These are phyloP conservation scores for Neospora caninum DNA, from an alignment of 169 alveolate species.

Conservation along the genomic window DNA sequence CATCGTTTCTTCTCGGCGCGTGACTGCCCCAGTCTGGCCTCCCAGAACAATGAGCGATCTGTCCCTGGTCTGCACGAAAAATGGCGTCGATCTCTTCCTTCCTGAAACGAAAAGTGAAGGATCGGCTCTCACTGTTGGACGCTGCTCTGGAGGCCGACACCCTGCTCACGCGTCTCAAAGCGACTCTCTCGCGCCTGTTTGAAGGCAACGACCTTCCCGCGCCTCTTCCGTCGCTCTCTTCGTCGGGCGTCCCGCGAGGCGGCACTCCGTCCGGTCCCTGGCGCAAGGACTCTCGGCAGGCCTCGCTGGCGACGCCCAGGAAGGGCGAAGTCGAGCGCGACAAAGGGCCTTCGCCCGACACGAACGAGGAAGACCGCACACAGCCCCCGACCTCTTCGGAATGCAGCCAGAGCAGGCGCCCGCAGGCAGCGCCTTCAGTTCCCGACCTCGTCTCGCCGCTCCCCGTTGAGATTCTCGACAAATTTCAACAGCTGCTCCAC, in stretches of 20 bases:
- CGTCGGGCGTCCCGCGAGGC: not conserved
- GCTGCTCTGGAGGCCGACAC: slow-evolving; percentile 23
- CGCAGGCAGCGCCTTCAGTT: not conserved
- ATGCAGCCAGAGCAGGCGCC: not conserved
- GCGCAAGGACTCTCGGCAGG: too few relatives aligned
- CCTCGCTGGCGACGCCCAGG: too few relatives aligned
- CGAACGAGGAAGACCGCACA: not conserved
- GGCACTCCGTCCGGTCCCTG: too few relatives aligned
- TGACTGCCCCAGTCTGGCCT: not conserved
- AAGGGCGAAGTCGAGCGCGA: not conserved
- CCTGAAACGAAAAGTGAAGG: not conserved
- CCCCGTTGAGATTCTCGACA: slow-evolving; percentile 1
- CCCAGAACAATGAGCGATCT: not conserved
- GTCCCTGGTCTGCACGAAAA: not conserved
- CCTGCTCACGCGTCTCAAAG: slow-evolving; percentile 2
- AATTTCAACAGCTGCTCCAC: slow-evolving; percentile 29
- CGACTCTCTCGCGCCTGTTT: not conserved
- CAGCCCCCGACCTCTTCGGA: not conserved
- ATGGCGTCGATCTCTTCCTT: slow-evolving; percentile 30
- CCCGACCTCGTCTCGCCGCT: slow-evolving; percentile 24
- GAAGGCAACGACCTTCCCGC: not conserved
- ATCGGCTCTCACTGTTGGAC: not conserved
- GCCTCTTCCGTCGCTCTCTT: not conserved
- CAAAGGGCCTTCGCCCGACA: not conserved
- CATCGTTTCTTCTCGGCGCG: not conserved